phyloP scores from a whole-genome alignment of 164 flowering plant genomes.

The Vitis amurensis region DNA sequence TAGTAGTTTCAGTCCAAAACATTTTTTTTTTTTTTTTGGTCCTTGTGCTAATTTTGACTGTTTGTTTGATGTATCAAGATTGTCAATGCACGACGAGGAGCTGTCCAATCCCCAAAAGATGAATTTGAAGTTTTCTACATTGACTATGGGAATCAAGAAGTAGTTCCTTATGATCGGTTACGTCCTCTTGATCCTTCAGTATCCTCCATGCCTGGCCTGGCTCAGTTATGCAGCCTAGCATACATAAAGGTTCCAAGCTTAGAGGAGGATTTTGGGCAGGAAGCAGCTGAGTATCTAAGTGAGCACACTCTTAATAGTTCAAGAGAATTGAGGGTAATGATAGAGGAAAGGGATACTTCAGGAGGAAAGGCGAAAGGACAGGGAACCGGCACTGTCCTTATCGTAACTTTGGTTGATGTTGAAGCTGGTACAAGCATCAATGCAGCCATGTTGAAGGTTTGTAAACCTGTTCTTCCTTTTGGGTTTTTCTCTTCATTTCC shows the following conservation, averaged over 20 bases:
- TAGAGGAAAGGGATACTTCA: slow-evolving; percentile 84
- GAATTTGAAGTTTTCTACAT: slow-evolving; percentile 93
- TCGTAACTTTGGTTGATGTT: slow-evolving; percentile 65
- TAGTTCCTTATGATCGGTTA: slow-evolving; percentile 57
- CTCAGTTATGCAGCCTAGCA: slow-evolving; percentile 92
- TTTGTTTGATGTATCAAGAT: slow-evolving; percentile 38
- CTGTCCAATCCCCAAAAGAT: slow-evolving; percentile 66
- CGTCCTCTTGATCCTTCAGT: slow-evolving; percentile 82
- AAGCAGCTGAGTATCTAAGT: slow-evolving; percentile 78
- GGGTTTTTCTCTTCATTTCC: neutral
- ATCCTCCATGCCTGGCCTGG: slow-evolving; percentile 75
- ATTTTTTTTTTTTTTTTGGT: neutral
- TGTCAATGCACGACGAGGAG: slow-evolving; percentile 86
- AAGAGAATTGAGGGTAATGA: slow-evolving; percentile 62
- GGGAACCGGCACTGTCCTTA: slow-evolving; percentile 78
- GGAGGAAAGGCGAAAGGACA: slow-evolving; percentile 94
- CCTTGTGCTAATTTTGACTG: neutral
- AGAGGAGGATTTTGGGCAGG: slow-evolving; percentile 88
- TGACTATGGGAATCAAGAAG: slow-evolving; percentile 96
- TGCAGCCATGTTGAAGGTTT: slow-evolving; percentile 82
- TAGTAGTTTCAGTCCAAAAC: too few species aligned
- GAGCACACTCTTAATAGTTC: slow-evolving; percentile 51
- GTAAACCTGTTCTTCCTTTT: neutral
- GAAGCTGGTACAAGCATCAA: slow-evolving; percentile 73
- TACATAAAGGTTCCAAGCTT: slow-evolving; percentile 73